phyloP scores from a whole-genome alignment of 2,329 filamentous ascomycete genomes.

The Akanthomyces uredinophilus region DNA sequence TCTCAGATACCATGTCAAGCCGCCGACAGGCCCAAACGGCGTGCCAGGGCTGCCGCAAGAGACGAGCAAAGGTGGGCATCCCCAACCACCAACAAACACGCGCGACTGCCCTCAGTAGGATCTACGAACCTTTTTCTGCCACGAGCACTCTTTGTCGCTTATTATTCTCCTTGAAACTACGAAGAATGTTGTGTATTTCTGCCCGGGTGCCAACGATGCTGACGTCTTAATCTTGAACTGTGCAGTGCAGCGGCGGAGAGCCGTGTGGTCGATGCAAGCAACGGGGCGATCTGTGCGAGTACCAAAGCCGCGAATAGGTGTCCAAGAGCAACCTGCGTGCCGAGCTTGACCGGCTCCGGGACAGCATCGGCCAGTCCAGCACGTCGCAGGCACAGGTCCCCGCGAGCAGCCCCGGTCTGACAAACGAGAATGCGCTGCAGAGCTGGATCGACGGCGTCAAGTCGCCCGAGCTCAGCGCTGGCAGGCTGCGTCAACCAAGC shows the following conservation, averaged over 20 bases:
- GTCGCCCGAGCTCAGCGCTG: background rate
- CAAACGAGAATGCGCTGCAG: background rate
- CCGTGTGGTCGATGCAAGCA: conserved; percentile 11
- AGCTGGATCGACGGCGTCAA: background rate
- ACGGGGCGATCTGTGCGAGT: conserved; percentile 8
- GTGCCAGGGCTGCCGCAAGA: conserved; percentile 16
- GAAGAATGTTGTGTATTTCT: too few relatives aligned
- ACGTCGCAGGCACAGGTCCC: background rate
- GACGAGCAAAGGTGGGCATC: conserved; percentile 15
- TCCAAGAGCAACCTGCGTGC: conserved; percentile 20
- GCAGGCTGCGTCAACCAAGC: background rate
- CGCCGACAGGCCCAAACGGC: conserved; percentile 6
- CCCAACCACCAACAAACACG: background rate
- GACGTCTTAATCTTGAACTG: too few relatives aligned
- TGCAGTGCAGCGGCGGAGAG: background rate
- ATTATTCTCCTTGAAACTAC: too few relatives aligned
- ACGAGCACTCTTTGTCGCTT: too few relatives aligned
- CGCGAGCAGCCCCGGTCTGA: background rate
- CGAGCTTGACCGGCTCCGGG: conserved; percentile 20
- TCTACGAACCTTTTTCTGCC: too few relatives aligned
- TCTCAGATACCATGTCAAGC: background rate
- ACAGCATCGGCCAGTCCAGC: conserved; percentile 3
- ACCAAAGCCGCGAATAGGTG: conserved; percentile 7
- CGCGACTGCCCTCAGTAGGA: background rate
- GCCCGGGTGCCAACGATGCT: background rate